Evolutionary conservation across 2,329 filamentous ascomycete species (phyloP).

Genomic region (Sordariomycetes sp.): DNA sequence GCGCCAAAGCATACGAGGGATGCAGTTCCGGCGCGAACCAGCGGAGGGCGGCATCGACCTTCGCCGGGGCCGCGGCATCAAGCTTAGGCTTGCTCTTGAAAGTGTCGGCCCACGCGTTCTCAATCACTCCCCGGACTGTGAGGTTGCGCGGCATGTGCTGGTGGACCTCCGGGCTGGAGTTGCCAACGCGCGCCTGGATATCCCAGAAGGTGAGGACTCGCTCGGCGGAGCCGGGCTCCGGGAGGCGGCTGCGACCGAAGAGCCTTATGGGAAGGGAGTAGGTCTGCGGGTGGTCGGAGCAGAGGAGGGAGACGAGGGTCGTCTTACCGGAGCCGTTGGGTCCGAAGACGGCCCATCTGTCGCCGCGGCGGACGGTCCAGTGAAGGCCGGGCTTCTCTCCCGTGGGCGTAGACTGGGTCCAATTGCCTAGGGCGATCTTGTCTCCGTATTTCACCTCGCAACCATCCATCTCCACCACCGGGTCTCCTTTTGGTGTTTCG

Average conservation of each 20-base stretch:
- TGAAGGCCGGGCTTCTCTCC: constrained; percentile 53
- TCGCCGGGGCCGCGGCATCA: constrained; percentile 38
- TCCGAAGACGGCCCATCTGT: constrained; percentile 88
- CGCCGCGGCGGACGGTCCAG: constrained; percentile 74
- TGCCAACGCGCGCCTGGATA: constrained; percentile 78
- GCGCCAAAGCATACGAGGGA: constrained; percentile 27
- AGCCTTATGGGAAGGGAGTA: constrained; percentile 82
- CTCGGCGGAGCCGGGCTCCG: constrained; percentile 53
- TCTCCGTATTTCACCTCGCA: constrained; percentile 72
- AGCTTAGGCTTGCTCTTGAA: constrained; percentile 64
- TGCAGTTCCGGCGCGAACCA: constrained; percentile 78
- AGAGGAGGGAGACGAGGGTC: constrained; percentile 82
- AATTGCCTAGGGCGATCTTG: constrained; percentile 71
- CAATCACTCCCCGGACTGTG: constrained; percentile 62
- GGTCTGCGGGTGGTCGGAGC: constrained; percentile 89
- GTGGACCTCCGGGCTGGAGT: constrained; percentile 90
- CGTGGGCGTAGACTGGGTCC: constrained; percentile 48
- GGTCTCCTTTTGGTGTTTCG: constrained; percentile 38
- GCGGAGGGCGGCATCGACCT: constrained; percentile 57
- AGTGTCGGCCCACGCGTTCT: constrained; percentile 85
- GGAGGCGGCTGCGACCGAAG: constrained; percentile 74
- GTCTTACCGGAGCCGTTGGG: constrained; percentile 95
- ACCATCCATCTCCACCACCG: constrained; percentile 77
- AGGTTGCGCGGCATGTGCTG: constrained; percentile 78
- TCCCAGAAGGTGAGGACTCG: constrained; percentile 85